A percentile compares a stretch with the other conserved stretches of the same genome.
phyloP scores from a whole-genome alignment of 306 rosid species.

The Cajanus cajan region DNA sequence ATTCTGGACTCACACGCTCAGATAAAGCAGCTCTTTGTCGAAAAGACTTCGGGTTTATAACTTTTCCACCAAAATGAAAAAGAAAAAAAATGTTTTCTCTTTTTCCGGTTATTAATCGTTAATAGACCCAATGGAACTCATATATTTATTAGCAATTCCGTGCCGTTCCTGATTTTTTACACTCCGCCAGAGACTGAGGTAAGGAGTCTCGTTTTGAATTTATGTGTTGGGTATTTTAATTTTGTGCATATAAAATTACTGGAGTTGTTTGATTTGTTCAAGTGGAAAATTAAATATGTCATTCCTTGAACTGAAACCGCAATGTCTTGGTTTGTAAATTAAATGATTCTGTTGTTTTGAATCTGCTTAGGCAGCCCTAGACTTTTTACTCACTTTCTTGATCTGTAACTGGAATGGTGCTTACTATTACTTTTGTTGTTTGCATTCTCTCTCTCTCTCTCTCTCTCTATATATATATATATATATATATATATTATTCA shows the following conservation, averaged over 20 bases:
- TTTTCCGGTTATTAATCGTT: neutral
- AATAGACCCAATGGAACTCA: neutral
- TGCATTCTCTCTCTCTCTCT: neutral
- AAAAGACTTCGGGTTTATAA: neutral
- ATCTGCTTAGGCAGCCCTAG: neutral
- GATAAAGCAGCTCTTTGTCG: neutral
- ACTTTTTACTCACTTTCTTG: neutral
- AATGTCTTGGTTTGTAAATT: neutral
- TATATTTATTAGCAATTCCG: no score
- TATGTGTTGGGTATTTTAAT: neutral
- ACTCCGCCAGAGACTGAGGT: neutral
- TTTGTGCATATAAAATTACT: neutral
- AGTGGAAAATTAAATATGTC: neutral
- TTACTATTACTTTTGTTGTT: neutral
- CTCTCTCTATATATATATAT: no score
- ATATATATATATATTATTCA: neutral
- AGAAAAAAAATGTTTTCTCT: neutral
- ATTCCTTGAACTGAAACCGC: neutral
- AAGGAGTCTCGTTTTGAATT: neutral
- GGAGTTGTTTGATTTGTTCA: neutral
- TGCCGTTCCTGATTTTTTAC: neutral
- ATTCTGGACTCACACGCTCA: neutral
- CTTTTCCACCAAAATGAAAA: neutral
- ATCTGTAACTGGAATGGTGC: neutral
- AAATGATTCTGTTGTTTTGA: neutral